Evolutionary conservation across 805 yeast species (phyloP), one percentile per base, ranked within the genome.

Genomic region (Candida endomychidarum): DNA sequence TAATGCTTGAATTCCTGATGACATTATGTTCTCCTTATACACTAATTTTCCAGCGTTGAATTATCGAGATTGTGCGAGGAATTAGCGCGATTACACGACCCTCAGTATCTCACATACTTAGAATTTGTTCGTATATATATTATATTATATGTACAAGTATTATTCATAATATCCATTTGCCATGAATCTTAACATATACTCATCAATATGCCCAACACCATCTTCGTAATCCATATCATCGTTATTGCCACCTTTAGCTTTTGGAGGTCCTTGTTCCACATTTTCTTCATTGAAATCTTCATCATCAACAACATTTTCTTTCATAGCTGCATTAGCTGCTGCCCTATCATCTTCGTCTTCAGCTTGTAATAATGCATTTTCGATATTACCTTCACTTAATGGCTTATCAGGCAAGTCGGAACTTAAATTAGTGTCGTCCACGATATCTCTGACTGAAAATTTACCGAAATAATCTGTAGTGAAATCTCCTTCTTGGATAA

Each of bases 401-500:
- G 74, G 63, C 37, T 66, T 65, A 38, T 69, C 78, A n/a, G 67
- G 65, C n/a, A 60, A 51, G 10, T 62, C 61, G 4, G 45, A 57
- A 41, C 48, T 69, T 56, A 39, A 63, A 10, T 63, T 66, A 4
- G 73, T 72, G 40, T 79, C 83, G 20, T 95, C 95, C 2, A 91
- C 75, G 47, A 91, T 66, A 57, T 91, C 98, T 45, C 81, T 76
- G 5, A 90, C 91, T 0, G 96, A 85, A 38, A 90, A 69, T 56
- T 86, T 86, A 21, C 89, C 84, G 58, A 95, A 86, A 60, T 90
- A 93, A 59, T 95, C 99, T 0, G 99, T 95, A 0, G 98, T 93
- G 65, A 93, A 93, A 51, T 91, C 98, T 59, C 99, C 99, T 38
- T 90, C 96, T 65, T 93, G 98, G 51, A 93, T 93, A 40, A 91